phyloP scores from a whole-genome alignment of 331 rosid genomes.

The Malus hybrid region DNA sequence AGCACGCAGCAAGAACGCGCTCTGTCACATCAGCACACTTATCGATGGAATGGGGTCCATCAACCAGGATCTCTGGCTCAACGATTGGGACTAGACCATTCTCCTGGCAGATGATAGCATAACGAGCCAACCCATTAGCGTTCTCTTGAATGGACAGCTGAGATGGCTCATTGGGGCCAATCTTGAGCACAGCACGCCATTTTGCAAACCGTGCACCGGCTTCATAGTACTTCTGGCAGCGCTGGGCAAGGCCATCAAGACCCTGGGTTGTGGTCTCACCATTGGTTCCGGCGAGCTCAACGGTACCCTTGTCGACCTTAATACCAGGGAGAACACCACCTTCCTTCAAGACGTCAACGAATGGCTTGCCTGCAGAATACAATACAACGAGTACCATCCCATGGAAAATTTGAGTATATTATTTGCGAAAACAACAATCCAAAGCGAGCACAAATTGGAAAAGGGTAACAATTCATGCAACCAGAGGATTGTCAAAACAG shows the following conservation, averaged over 20 bases:
- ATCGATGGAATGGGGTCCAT: conserved; percentile 68
- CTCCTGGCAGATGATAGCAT: conserved; percentile 81
- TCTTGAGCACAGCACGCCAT: conserved; percentile 92
- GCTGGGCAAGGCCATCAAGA: conserved; percentile 65
- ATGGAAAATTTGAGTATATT: neutral
- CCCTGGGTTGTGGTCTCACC: conserved; percentile 98
- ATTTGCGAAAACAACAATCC: neutral
- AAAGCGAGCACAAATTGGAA: neutral
- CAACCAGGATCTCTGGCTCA: conserved; percentile 89
- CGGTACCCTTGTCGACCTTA: conserved; percentile 89
- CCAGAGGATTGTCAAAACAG: neutral
- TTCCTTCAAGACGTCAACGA: conserved; percentile 64
- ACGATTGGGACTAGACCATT: conserved; percentile 86
- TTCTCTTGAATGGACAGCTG: conserved; percentile 67
- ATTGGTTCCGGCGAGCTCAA: conserved; percentile 72
- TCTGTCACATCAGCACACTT: conserved; percentile 81
- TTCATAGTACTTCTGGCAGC: conserved; percentile 75
- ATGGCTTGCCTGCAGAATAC: conserved; percentile 33
- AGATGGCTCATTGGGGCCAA: conserved; percentile 75
- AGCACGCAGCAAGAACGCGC: conserved; percentile 79
- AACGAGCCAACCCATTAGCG: conserved; percentile 75
- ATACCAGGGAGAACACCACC: conserved; percentile 79
- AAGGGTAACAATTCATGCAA: neutral
- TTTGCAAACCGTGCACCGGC: conserved; percentile 93
- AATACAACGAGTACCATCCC: neutral